Conservation (phyloP, 768 basidiomycete genomes). For the Omphalotus guepiniiformis region DNA sequence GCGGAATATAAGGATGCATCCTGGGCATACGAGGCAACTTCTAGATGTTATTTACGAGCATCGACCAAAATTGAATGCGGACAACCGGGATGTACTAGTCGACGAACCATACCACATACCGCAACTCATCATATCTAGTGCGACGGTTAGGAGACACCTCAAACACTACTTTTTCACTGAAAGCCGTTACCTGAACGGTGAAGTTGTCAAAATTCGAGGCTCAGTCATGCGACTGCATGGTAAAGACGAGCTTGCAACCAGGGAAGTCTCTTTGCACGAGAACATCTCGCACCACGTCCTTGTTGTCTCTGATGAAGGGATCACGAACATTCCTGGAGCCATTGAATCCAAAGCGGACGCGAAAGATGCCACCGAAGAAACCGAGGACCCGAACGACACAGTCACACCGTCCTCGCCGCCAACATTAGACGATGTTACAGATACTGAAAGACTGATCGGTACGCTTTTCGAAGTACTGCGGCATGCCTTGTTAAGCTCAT, state of each 20-base stretch:
- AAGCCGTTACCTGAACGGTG: constrained; percentile 54
- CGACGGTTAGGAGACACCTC: constrained; percentile 58
- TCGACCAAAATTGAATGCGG: constrained; percentile 5
- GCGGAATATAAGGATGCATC: constrained; percentile 47
- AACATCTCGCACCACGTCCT: constrained; percentile 50
- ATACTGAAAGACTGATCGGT: constrained; percentile 2
- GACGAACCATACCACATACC: constrained; percentile 27
- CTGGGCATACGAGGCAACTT: constrained; percentile 53
- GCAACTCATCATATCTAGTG: constrained; percentile 67
- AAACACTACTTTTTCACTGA: constrained; percentile 49
- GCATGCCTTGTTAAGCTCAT: too few species aligned
- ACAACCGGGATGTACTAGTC: not conserved
- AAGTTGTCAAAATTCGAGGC: constrained; percentile 36
- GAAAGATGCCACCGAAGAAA: constrained; percentile 10
- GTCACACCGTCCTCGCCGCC: not conserved
- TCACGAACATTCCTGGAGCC: constrained; percentile 44
- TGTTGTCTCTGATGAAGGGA: constrained; percentile 52
- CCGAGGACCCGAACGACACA: constrained; percentile 1
- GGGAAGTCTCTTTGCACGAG: constrained; percentile 1
- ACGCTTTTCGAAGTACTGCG: not conserved
- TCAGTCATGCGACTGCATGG: constrained; percentile 9
- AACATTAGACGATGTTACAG: not conserved
- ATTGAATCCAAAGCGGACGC: constrained; percentile 14
- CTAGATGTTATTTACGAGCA: constrained; percentile 53
- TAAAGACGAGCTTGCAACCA: not conserved